phyloP scores from a whole-genome alignment of 306 rosid species.

The Quercus dentata region DNA sequence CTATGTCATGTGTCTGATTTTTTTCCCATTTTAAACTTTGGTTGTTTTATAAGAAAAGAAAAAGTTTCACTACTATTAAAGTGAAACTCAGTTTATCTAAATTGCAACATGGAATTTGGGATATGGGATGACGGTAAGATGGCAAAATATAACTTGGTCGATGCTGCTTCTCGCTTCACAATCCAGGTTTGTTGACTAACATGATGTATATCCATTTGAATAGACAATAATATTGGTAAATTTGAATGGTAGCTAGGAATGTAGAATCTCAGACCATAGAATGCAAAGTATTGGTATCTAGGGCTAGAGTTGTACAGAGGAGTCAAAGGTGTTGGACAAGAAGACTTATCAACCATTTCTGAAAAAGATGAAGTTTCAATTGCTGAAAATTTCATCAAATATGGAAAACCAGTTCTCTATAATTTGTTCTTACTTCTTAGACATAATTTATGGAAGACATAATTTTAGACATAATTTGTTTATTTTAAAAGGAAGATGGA shows the following conservation, averaged over 20 bases:
- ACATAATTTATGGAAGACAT: background rate
- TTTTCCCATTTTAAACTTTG: no score
- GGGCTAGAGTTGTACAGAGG: background rate
- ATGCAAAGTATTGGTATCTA: background rate
- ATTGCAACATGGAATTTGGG: conserved; percentile 5
- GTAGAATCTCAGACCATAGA: background rate
- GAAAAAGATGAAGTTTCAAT: background rate
- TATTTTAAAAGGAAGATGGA: no score
- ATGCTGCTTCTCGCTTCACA: conserved; percentile 3
- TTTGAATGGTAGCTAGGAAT: background rate
- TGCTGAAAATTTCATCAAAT: background rate
- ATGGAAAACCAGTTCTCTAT: background rate
- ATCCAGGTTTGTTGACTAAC: background rate
- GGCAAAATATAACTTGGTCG: background rate
- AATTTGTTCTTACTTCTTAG: background rate
- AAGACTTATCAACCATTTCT: background rate
- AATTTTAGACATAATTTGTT: background rate
- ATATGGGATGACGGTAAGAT: background rate
- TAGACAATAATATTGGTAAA: background rate
- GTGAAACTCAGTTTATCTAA: background rate
- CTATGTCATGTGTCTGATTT: no score
- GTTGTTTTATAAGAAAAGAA: no score
- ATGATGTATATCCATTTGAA: background rate
- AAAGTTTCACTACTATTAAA: no score
- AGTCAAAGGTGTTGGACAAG: background rate